Percentiles rank a stretch among this genome's conserved stretches.
phyloP scores from a whole-genome alignment of 2,329 filamentous ascomycete genomes.

The Neodidymelliopsis sp. region DNA sequence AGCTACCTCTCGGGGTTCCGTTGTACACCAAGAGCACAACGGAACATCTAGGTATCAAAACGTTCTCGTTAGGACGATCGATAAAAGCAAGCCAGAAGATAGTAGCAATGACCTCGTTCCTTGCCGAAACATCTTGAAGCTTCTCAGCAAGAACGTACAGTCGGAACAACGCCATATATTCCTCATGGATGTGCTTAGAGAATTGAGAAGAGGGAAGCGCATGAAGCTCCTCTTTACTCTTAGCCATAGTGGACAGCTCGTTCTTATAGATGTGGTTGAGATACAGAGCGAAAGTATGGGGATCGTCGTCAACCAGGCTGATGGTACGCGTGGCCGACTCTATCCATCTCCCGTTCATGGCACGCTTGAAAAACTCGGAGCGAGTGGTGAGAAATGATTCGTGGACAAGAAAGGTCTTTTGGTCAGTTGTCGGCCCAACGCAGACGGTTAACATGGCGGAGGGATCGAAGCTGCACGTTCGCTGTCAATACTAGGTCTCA shows the following conservation, averaged over 20 bases:
- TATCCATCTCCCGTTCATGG: slow-evolving; percentile 22
- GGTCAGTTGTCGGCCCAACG: slow-evolving; percentile 2
- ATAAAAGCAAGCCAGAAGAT: background rate
- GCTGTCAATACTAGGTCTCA: background rate
- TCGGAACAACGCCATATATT: background rate
- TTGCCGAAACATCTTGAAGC: background rate
- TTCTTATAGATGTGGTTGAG: slow-evolving; percentile 17
- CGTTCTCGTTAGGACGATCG: rapidly evolving
- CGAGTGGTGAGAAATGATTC: slow-evolving; percentile 14
- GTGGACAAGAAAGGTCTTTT: slow-evolving; percentile 18
- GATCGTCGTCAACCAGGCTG: slow-evolving; percentile 15
- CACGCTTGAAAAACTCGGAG: slow-evolving; percentile 25
- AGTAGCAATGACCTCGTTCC: background rate
- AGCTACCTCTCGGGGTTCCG: background rate
- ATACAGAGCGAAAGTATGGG: slow-evolving; percentile 20
- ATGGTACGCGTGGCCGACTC: slow-evolving; percentile 15
- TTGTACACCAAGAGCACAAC: background rate
- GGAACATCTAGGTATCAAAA: no score
- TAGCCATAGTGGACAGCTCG: background rate
- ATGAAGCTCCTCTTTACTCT: background rate
- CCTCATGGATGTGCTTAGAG: background rate
- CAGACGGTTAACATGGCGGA: slow-evolving; percentile 1
- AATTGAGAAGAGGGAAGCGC: background rate
- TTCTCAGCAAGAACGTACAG: slow-evolving; percentile 12
- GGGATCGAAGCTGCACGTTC: background rate